Evolutionary conservation across 805 yeast genomes (phyloP), one percentile per base, ranked within the genome.

Genomic region (Barnettozyma salicaria): DNA sequence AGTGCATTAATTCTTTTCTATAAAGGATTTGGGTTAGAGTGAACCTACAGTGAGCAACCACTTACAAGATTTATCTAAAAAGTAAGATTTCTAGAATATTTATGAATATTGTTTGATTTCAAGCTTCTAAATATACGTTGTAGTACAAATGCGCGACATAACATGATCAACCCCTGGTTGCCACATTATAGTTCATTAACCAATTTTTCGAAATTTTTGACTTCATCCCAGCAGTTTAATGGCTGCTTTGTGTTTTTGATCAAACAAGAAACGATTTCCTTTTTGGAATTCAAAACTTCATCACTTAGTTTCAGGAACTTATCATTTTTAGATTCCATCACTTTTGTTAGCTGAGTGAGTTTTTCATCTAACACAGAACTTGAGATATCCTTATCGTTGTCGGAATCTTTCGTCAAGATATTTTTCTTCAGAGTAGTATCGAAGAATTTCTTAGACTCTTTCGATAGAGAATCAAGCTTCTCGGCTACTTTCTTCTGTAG

Each of bases 1-100:
- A 79, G 92, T 53, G 99, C 98, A 3, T 73, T 92, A 59, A 80
- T 92, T 39, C 70, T 90, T 48, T 64, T 92, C 38, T 92, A 92
- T 67, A 81, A 80, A 56, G 94, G 87, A 6, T 74, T 81, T 46
- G 95, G 90, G 14, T 64, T 81, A 47, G 70, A 62, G 31, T 53
- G 41, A 37, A 18, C 17, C 8, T 16, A 13, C 16, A 12, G 19
- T 25, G 12, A 7, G 12, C 14, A 13, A 26, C 5, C 17, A 13
- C 10, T 5, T 26, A n/a, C n/a, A 26, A 18, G 18, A 17, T 31
- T 29, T 28, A 30, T 23, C 19, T 13, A n/a, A 27, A 23, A 19
- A 19, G 22, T 17, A 11, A 26, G 29, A 20, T 25, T n/a, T 16
- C 16, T 29, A 11, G 22, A 19, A 19, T 29, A 19, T 12, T 9